Percentiles rank a stretch among this genome's conserved stretches.
phyloP scores from a whole-genome alignment of 345 rosid species.

The sweet orange (Citrus sinensis) region DNA sequence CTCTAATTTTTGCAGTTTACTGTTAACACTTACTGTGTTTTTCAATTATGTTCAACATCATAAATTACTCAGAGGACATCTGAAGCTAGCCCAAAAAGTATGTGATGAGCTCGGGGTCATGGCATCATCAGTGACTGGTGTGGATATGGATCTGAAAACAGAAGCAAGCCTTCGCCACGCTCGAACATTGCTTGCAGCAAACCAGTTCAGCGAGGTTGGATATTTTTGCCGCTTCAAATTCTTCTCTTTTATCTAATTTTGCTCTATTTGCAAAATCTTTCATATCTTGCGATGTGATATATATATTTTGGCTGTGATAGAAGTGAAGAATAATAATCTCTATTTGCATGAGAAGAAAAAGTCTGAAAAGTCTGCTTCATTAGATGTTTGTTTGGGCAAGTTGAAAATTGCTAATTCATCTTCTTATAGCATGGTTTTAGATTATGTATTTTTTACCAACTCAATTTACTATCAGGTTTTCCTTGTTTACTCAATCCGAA shows the following conservation, averaged over 20 bases:
- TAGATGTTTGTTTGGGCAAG: neutral
- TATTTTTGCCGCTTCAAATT: neutral
- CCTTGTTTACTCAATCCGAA: no score
- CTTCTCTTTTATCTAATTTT: neutral
- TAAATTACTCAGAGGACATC: constrained; percentile 55
- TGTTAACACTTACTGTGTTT: neutral
- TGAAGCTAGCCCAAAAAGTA: constrained; percentile 78
- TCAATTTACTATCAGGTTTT: no score
- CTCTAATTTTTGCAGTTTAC: neutral
- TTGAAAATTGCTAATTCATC: neutral
- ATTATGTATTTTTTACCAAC: neutral
- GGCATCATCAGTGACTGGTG: constrained; percentile 76
- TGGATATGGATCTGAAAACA: constrained; percentile 84
- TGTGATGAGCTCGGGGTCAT: constrained; percentile 86
- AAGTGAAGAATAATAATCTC: neutral
- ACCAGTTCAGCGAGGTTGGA: constrained; percentile 84
- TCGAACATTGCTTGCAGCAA: constrained; percentile 92
- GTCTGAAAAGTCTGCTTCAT: neutral
- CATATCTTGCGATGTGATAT: neutral
- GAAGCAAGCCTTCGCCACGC: constrained; percentile 91
- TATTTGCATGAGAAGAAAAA: neutral
- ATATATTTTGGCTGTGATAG: neutral
- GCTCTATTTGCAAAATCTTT: neutral
- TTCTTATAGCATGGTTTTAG: neutral
- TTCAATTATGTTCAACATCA: constrained; percentile 5